Evolutionary conservation across 257 asterid genomes (phyloP), one percentile per base, ranked within the genome.

Genomic region (Petrea volubilis): DNA sequence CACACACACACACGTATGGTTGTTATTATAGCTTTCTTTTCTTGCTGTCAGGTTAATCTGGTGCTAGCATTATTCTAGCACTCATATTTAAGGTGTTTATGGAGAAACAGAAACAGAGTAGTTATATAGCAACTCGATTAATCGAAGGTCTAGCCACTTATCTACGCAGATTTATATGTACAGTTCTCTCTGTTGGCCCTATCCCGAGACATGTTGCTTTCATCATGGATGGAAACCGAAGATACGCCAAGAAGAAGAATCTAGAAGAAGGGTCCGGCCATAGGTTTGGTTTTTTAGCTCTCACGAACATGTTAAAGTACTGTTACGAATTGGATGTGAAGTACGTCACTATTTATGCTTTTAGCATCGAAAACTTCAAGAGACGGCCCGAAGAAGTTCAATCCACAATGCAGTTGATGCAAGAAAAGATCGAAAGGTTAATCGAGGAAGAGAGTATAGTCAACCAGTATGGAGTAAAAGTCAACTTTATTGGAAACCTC

Each of bases 211-310:
- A 89, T 59, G 77, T 92, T 56, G 97, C 96, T 2, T 92, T 91
- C 64, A 83, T 91, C 67, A 89, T 91, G 93, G 97, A 91, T 60
- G 96, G 97, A 25, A 91, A 89, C 64, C 88, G 97, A 64, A 83
- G 96, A 71, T 91, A 80, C 40, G 85, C 95, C 14, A 89, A 86
- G 88, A 83, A 79, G 64, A 71, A 55, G 28, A 84, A 81, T 59
- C 68, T 89, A 46, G 60, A 75, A 77, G 85, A 76, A 52, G 96
- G 93, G 44, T 44, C 72, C 23, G 96, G 97, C 61, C 95, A 91
- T 60, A 80, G 66, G 71, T 70, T 67, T 50, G 96, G 97, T 38
- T 87, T 60, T 40, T 20, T 43, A 25, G 88, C 89, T 49, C 91
- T 92, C 34, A 83, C 83, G 82, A 77, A 82, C 24, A 84, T 89